Base-by-base conservation (phyloP, 768 basidiomycete species). In the Pholiota microspora region DNA sequence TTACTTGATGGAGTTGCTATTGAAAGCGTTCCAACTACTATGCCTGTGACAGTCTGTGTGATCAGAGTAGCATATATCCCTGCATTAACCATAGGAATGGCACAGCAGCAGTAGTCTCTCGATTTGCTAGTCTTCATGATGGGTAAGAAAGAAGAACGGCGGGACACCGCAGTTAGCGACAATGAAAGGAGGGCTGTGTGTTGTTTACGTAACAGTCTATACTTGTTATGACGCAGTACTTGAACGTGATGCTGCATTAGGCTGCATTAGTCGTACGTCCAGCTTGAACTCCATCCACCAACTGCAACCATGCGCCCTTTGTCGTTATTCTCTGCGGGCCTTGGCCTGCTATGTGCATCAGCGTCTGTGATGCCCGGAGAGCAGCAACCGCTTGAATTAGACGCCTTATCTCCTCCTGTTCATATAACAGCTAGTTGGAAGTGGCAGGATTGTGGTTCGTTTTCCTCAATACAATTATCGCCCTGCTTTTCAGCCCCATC, bases 71-170 rank as follows among this genome's bases (percentile, higher is more conserved):
- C 69, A 62, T 97, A 98, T 50, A 98, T 90, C 28, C 97, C 97
- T 57, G 84, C 80, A 73, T 99, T 96, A 58, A 94, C 77, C 46
- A 94, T 72, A 7, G 95, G 95, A 55, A 98, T 88, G 40, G 94
- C 94, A 64, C 90, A 92, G 69, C 94, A 97, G 65, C 94, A 97
- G 66, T 94, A 95, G 46, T 92, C 86, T 73, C 91, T 82, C 48
- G 85, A 72, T 68, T 85, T 89, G 18, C 54, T 54, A 28, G 56
- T 31, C 87, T 66, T 65, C 55, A 58, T 66, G 56, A 46, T 57
- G 59, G 51, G 40, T 36, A n/a, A 53, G 45, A 59, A 54, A 61
- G 58, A 56, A 55, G 58, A 56, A 44, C 47, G 55, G 60, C 25
- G 29, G 49, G 44, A 46, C 48, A 40, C 48, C 54, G 63, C 49